Percentiles rank a stretch among this genome's conserved stretches.
Conservation (phyloP, 495 filamentous ascomycete genomes). For the Cryomyces antarcticus region DNA sequence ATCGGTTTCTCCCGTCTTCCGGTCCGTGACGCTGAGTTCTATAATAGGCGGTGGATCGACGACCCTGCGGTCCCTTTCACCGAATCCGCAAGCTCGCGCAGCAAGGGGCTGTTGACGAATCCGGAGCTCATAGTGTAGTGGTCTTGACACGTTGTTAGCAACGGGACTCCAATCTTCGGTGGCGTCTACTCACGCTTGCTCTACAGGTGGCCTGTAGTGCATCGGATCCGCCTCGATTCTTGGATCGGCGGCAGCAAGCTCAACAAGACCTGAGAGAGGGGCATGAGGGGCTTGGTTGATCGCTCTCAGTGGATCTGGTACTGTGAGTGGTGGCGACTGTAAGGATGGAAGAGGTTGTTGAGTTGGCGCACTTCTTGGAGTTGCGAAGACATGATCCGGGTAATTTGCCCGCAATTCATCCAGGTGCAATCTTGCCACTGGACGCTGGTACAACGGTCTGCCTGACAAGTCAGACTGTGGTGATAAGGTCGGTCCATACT, state of each 20-base stretch:
- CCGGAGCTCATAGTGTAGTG: constrained; percentile 26
- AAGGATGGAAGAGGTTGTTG: too few species aligned
- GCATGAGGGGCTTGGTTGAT: constrained; percentile 11
- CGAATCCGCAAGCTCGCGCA: constrained; percentile 83
- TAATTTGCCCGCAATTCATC: too few species aligned
- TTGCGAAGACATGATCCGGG: too few species aligned
- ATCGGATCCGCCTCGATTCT: not conserved
- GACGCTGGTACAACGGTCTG: too few species aligned
- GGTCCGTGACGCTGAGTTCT: constrained; percentile 57
- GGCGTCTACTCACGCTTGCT: not conserved
- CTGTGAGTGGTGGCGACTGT: not conserved
- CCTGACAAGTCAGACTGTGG: too few species aligned
- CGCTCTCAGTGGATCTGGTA: not conserved
- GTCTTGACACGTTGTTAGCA: constrained; percentile 4
- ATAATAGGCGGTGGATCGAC: constrained; percentile 93
- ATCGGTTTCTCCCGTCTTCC: constrained; percentile 30
- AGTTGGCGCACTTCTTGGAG: too few species aligned
- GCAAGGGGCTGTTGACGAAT: constrained; percentile 83
- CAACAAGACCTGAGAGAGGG: constrained; percentile 5
- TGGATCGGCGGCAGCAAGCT: not conserved
- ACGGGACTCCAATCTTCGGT: not conserved
- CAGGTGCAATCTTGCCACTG: too few species aligned
- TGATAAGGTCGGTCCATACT: too few species aligned
- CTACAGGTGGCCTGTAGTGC: not conserved
- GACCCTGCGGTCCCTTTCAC: constrained; percentile 78